These are phyloP conservation scores for Chernovozyma aurita DNA, from an alignment of 1,139 yeast species.

Conservation along the genomic window DNA sequence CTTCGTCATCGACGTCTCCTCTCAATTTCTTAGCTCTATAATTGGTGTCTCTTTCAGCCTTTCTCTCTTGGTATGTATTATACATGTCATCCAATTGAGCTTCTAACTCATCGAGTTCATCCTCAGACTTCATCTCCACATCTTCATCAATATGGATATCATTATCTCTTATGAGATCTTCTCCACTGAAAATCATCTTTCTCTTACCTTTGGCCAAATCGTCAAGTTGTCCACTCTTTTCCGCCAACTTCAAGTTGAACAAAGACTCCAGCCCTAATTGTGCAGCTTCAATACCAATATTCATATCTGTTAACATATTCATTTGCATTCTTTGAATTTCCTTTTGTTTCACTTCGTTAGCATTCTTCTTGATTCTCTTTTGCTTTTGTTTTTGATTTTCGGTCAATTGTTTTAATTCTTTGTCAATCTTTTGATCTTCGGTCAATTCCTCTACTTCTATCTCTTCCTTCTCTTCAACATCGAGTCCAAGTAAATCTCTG, in stretches of 20 bases:
- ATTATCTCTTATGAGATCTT: constrained; percentile 49
- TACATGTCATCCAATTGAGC: constrained; percentile 83
- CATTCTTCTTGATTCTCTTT: constrained; percentile 77
- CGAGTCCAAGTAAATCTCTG: constrained; percentile 71
- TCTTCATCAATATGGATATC: constrained; percentile 49
- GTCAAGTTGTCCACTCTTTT: constrained; percentile 76
- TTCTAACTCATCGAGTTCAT: constrained; percentile 69
- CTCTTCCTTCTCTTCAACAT: constrained; percentile 46
- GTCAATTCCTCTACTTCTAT: constrained; percentile 68
- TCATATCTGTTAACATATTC: constrained; percentile 92
- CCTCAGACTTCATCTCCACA: constrained; percentile 26
- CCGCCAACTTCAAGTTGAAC: constrained; percentile 78
- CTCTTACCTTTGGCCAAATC: constrained; percentile 77
- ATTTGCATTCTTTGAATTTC: constrained; percentile 90
- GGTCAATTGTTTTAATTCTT: constrained; percentile 70
- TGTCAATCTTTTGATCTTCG: constrained; percentile 87
- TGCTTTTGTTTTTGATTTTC: constrained; percentile 64
- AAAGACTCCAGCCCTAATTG: constrained; percentile 72
- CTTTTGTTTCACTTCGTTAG: constrained; percentile 80
- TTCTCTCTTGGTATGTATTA: constrained; percentile 62
- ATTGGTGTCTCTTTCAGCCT: constrained; percentile 76
- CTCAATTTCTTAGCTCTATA: constrained; percentile 76
- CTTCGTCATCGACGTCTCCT: constrained; percentile 74
- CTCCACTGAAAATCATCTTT: constrained; percentile 64
- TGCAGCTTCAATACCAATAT: constrained; percentile 93